Conservation (phyloP, 805 yeast species). For the Maudiozyma pseudohumilis region DNA sequence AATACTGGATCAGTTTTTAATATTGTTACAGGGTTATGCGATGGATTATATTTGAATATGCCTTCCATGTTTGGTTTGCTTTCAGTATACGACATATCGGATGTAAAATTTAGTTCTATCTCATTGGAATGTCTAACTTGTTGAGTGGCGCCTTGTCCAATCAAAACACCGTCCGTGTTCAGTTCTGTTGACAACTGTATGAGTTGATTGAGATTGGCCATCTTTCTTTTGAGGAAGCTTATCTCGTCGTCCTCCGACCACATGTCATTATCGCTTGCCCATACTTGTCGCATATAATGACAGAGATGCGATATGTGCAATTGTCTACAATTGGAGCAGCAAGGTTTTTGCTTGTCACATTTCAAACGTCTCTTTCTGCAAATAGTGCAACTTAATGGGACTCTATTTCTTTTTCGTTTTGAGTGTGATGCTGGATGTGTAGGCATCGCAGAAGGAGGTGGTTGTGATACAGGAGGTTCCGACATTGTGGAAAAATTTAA, state of each 20-base stretch:
- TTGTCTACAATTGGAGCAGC: conserved; percentile 44
- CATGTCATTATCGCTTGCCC: conserved; percentile 34
- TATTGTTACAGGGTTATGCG: not conserved
- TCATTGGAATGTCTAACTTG: not conserved
- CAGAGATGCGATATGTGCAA: conserved; percentile 52
- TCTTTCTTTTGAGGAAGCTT: not conserved
- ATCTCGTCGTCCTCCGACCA: conserved; percentile 1
- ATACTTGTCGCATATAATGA: conserved; percentile 45
- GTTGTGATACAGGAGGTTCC: too few species aligned
- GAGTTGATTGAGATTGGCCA: not conserved
- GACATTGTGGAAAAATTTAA: too few species aligned
- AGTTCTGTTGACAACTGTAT: not conserved
- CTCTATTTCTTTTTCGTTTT: conserved; percentile 29
- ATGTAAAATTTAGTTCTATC: not conserved
- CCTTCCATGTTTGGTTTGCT: not conserved
- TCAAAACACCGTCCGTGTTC: too few species aligned
- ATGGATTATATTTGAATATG: conserved; percentile 1
- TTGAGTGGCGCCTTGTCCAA: too few species aligned
- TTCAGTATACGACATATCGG: not conserved
- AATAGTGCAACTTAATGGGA: conserved; percentile 37
- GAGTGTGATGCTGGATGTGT: too few species aligned
- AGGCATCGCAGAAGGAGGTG: too few species aligned
- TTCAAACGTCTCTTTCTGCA: conserved; percentile 42
- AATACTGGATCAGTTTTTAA: not conserved
- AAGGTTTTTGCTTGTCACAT: conserved; percentile 43